Percentiles rank a stretch among this genome's conserved stretches.
Conservation (phyloP, 1,139 yeast genomes). For the Yamadazyma conglobata region DNA sequence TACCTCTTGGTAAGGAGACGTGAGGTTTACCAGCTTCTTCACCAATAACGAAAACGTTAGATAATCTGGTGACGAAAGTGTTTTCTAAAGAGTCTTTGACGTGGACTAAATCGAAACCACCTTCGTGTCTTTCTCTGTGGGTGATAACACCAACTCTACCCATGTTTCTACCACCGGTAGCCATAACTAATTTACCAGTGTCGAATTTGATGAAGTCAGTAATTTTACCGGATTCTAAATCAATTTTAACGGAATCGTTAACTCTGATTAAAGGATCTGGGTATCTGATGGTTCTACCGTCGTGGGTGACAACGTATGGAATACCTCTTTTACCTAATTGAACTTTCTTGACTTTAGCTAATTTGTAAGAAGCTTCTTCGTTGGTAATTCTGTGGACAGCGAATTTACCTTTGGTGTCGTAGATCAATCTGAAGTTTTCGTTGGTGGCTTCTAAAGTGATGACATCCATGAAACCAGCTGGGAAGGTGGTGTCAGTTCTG, state of each 20-base stretch:
- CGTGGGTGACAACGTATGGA: slow-evolving; percentile 98
- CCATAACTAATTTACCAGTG: slow-evolving; percentile 94
- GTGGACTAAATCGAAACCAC: slow-evolving; percentile 99
- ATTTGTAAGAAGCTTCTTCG: slow-evolving; percentile 97
- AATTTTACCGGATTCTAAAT: slow-evolving; percentile 93
- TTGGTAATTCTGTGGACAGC: slow-evolving; percentile 99
- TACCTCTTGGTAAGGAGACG: slow-evolving; percentile 99
- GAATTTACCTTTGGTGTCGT: slow-evolving; percentile 98
- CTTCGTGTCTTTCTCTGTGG: slow-evolving; percentile 99
- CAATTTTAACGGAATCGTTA: slow-evolving; percentile 96
- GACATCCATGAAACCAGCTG: slow-evolving; percentile 99
- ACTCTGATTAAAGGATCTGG: slow-evolving; percentile 96
- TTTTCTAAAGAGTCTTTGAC: slow-evolving; percentile 96
- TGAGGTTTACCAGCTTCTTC: slow-evolving; percentile 91
- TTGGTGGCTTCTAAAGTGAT: slow-evolving; percentile 95
- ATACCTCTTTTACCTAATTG: slow-evolving; percentile 98
- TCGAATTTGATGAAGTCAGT: slow-evolving; percentile 90
- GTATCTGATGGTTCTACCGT: slow-evolving; percentile 99
- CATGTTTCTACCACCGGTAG: slow-evolving; percentile 99
- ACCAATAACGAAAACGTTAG: slow-evolving; percentile 96
- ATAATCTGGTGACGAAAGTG: slow-evolving; percentile 96
- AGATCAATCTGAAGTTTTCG: slow-evolving; percentile 98
- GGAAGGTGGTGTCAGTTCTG: slow-evolving; percentile 98
- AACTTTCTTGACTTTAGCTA: slow-evolving; percentile 96
- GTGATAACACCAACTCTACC: slow-evolving; percentile 98